Conservation (phyloP, 306 rosid species). For the Crataegus laevigata region DNA sequence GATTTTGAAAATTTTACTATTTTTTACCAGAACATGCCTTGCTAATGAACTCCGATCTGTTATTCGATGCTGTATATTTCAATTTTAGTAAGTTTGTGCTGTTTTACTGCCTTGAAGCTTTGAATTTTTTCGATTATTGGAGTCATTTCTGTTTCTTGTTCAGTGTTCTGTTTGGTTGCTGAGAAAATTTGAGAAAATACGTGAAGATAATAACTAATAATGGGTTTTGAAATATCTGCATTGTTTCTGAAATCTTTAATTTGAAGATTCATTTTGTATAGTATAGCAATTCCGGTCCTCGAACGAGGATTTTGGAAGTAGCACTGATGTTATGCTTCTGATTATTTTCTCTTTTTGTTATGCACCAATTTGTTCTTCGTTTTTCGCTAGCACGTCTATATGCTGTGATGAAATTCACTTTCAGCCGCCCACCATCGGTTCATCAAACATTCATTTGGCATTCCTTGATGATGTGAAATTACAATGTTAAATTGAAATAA, state of each 20-base stretch:
- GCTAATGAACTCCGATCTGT: slow-evolving; percentile 1
- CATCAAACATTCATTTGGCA: background rate
- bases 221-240: background rate
- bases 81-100: background rate
- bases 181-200: background rate
- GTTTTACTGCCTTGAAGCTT: background rate
- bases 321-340: background rate
- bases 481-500: background rate
- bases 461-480: background rate
- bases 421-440: background rate
- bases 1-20: background rate
- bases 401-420: background rate
- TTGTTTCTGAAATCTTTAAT: background rate
- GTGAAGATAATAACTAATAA: background rate
- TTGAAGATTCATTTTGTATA: background rate
- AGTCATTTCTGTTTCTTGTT: background rate
- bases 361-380: background rate
- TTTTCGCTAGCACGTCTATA: background rate
- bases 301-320: background rate
- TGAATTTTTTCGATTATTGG: background rate
- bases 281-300: background rate
- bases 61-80: background rate
- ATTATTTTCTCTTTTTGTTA: background rate
- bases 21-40: background rate
- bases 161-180: background rate